Evolutionary conservation across 2,329 filamentous ascomycete species (phyloP), one percentile per base, ranked within the genome.

Genomic region (Alternaria brassicicola): DNA sequence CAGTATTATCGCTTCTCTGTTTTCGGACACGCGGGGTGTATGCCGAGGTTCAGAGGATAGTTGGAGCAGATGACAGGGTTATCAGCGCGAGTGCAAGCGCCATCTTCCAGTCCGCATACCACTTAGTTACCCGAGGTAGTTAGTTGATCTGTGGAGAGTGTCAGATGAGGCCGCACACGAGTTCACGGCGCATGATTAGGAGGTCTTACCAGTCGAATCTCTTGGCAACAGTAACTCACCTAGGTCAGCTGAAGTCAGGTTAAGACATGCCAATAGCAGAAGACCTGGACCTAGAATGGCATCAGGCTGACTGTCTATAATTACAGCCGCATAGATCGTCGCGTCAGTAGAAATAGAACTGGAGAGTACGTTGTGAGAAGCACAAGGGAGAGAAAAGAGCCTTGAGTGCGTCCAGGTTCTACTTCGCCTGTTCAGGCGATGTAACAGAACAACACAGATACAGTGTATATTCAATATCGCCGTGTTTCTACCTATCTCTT

Each of bases 401-500:
- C 7, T 33, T 12, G 17, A 33, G 15, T 31, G 15, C 4, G 17
- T 25, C 28, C 28, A 23, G 2, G 9, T 6, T 38, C 10, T 12
- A 1, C 17, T 38, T 21, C 3, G 7, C 19, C 12, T 31, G 28
- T 38, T 12, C 4, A 21, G 9, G 26, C 6, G 13, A 31, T 12
- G 15, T 17, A 38, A 30, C 47, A 36, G 28, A 28, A 15, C 45
- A 38, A 35, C 21, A 30, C 23, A 48, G 19, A 21, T 43, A 30
- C 50, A 28, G 26, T 7, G 39, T 5, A 35, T 23, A 9, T 25
- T 19, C 21, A 38, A 15, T 48, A 39, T 48, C 25, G n/a, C 21
- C 42, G 41, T 57, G 8, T 43, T n/a, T 61, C 63, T 68, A 75
- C 63, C 59, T 67, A 54, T 79, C 76, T 60, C 77, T 71, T 15